phyloP scores from a whole-genome alignment of 2,329 filamentous ascomycete species.

The Trichophaea hybrida region DNA sequence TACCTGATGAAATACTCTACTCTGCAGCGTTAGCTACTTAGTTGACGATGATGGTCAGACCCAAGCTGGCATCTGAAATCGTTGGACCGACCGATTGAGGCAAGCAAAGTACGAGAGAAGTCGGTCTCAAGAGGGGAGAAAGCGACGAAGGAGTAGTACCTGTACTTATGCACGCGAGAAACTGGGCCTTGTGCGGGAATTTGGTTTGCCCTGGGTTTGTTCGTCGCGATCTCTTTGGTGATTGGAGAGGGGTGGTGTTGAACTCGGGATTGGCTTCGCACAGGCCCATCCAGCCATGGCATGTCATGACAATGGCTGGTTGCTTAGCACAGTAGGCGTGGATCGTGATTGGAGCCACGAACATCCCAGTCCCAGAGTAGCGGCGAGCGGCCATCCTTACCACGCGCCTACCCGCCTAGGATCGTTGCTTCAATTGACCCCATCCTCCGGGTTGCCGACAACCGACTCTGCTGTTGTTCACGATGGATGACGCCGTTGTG shows the following conservation, averaged over 20 bases:
- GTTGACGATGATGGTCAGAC: background rate
- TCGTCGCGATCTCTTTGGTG: background rate
- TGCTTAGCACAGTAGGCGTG: background rate
- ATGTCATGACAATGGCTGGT: background rate
- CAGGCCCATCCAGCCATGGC: no score
- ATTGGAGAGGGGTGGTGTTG: background rate
- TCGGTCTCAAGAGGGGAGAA: background rate
- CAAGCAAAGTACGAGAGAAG: background rate
- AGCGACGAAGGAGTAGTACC: background rate
- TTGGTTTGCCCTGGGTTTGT: background rate
- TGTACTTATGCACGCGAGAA: background rate
- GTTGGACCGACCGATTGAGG: no score
- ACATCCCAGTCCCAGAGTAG: background rate
- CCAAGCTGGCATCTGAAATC: background rate
- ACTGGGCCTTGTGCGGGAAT: background rate
- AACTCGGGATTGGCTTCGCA: background rate
- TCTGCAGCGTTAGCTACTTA: background rate
- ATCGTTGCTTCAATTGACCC: no score
- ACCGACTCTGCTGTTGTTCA: no score
- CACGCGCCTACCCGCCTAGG: background rate
- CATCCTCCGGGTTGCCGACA: no score
- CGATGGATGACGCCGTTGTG: no score
- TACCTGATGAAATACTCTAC: background rate
- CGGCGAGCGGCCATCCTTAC: background rate
- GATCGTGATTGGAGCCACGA: constrained; percentile 1